Conservation (phyloP, 2,329 filamentous ascomycete genomes). For the Fusarium sp. region DNA sequence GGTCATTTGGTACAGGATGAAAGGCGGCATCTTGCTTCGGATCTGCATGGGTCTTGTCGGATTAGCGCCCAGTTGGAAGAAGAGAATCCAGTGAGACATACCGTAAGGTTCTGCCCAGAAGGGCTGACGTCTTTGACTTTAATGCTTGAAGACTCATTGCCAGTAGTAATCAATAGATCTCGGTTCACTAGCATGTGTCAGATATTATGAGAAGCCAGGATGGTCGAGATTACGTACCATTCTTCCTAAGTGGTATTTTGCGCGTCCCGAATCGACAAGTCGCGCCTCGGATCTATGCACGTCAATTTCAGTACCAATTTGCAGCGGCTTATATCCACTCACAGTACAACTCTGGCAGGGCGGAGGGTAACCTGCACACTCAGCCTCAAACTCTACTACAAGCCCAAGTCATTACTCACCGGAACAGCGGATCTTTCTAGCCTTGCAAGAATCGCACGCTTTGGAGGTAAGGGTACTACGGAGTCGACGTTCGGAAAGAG, state of each 20-base stretch:
- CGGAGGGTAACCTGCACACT: slow-evolving; percentile 25
- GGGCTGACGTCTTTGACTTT: not conserved
- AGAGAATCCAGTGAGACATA: not conserved
- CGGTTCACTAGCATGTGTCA: slow-evolving; percentile 16
- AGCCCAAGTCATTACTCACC: not conserved
- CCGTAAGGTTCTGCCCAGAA: fast-evolving
- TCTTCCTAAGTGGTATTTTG: slow-evolving; percentile 33
- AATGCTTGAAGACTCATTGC: fast-evolving
- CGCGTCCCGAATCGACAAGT: slow-evolving; percentile 30
- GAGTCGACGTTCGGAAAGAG: slow-evolving; percentile 2
- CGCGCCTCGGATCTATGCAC: slow-evolving; percentile 4
- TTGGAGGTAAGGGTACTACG: slow-evolving; percentile 30
- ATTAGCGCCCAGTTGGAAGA: not conserved
- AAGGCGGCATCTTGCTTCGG: not conserved
- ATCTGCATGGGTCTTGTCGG: not conserved
- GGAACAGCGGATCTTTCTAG: slow-evolving; percentile 36
- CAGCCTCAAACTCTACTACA: not conserved
- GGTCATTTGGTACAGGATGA: not conserved
- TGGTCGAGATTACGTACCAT: slow-evolving; percentile 2
- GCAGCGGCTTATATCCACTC: not conserved
- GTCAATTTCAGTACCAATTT: not conserved
- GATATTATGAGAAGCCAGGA: not conserved
- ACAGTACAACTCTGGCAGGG: slow-evolving; percentile 33
- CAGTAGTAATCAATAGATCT: not conserved
- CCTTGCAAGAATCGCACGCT: slow-evolving; percentile 37